Conservation (phyloP, 75 land plant genomes). For the Pseudotsuga menziesii region DNA sequence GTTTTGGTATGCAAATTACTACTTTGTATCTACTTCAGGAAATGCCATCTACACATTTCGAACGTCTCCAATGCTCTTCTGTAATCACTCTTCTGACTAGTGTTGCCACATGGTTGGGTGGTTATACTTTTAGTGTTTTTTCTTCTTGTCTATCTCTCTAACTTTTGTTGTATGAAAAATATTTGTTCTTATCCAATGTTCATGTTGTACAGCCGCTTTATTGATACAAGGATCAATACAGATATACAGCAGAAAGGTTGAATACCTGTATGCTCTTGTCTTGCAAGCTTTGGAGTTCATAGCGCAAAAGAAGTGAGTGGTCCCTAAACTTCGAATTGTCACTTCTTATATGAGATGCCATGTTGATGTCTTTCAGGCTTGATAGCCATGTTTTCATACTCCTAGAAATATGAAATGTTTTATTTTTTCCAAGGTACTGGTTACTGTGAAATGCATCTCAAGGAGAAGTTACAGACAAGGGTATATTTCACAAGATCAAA, state of each 20-base stretch:
- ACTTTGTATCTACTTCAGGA: neutral
- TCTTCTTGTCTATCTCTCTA: conserved; percentile 4
- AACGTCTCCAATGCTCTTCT: neutral
- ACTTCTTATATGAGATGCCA: neutral
- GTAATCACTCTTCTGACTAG: neutral
- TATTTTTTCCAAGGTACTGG: no score
- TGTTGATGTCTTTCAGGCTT: neutral
- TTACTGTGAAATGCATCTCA: conserved; percentile 1
- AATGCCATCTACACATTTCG: neutral
- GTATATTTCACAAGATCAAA: neutral
- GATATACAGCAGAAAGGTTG: conserved; percentile 92
- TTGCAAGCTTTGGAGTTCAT: conserved; percentile 77
- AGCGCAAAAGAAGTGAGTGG: conserved; percentile 65
- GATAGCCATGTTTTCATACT: neutral
- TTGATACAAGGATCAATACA: conserved; percentile 90
- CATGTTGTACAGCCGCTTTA: conserved; percentile 68
- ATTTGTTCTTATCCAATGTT: conserved; percentile 8
- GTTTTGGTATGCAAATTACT: neutral
- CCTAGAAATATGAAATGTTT: neutral
- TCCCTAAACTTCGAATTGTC: neutral
- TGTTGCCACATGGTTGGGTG: neutral
- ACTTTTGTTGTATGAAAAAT: neutral
- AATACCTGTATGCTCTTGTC: conserved; percentile 82
- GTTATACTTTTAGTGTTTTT: neutral
- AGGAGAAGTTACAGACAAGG: neutral